phyloP scores from a whole-genome alignment of 768 basidiomycete species.

The Rhodotorula toruloides region DNA sequence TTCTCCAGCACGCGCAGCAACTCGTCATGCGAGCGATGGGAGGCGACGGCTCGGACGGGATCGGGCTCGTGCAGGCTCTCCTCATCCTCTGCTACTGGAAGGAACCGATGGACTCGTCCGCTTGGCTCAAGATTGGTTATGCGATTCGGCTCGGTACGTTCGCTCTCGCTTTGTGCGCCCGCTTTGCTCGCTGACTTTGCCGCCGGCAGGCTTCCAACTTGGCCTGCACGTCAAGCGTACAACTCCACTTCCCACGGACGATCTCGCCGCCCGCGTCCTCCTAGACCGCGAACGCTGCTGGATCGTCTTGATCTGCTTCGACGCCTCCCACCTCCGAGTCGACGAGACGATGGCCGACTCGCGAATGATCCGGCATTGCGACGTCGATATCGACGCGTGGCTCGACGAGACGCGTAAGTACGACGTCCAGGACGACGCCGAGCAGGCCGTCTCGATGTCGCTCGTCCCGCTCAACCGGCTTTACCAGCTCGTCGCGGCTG shows the following conservation, averaged over 20 bases:
- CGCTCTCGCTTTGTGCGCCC: background rate
- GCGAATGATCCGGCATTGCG: background rate
- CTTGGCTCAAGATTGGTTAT: conserved; percentile 14
- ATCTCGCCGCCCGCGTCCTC: conserved; percentile 25
- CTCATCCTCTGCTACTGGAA: conserved; percentile 22
- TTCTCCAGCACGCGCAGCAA: conserved; percentile 22
- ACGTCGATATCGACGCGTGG: background rate
- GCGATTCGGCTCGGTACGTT: background rate
- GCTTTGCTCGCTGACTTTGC: background rate
- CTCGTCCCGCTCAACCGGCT: too few species aligned
- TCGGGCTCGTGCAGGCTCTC: conserved; percentile 28
- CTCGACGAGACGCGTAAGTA: conserved; percentile 21
- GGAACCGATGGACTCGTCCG: conserved; percentile 5
- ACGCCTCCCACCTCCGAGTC: background rate
- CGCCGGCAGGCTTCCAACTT: conserved; percentile 7
- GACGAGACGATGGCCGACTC: conserved; percentile 8
- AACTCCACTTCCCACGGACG: conserved; percentile 9
- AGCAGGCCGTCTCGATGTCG: conserved; percentile 23
- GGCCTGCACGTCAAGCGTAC: conserved; percentile 18
- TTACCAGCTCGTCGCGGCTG: too few species aligned
- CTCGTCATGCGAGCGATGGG: conserved; percentile 29
- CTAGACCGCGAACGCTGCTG: conserved; percentile 29
- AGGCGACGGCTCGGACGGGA: conserved; percentile 1
- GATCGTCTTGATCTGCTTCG: conserved; percentile 7
- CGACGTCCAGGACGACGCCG: conserved; percentile 24